Base-by-base conservation (phyloP, 805 yeast species). In the Kazachstania taianensis region DNA sequence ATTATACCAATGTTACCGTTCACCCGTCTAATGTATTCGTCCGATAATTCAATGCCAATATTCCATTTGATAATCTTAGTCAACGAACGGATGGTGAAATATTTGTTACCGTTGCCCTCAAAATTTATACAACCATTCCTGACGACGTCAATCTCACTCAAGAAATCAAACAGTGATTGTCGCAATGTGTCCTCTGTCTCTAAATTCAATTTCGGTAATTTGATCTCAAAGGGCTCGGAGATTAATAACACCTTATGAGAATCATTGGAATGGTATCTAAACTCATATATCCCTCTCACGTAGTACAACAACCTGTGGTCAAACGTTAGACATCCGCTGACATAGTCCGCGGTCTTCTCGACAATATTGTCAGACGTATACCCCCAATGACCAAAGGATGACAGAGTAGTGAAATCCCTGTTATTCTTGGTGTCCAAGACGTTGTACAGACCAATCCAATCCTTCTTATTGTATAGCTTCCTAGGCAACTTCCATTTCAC, bases 401-500 rank as follows among this genome's bases (percentile, higher is more conserved):
- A 64, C n/a, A 75, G 59, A 25, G 67, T 57, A 0, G 92, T 81
- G 19, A 63, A 66, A 28, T 66, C 66, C 36, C 75, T 65, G 15
- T 78, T 70, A 24, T 63, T 62, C 4, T 75, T 69, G 13, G 82
- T 74, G 41, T 72, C 80, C 18, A 72, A 60, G 7, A 79, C 69
- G 36, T 72, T 71, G 57, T 82, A 82, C 20, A 82, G 56, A 1
- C 92, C 94, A 44, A 82, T 69, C 94, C 94, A 82, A 52, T 81
- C 87, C 29, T 63, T 66, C 0, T 58, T 39, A 13, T 72, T 59
- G 42, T 71, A 75, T 17, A 49, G 41, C 2, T 58, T 60, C 7
- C 30, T 30, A 1, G 82, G 79, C 1, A 78, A 62, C 19, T 56
- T 52, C 78, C 81, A 82, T 15, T 57, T 49, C 4, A 79, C 68